These are phyloP conservation scores for Avena insularis DNA, from an alignment of 176 grass and related monocot genomes.

Conservation along the genomic window DNA sequence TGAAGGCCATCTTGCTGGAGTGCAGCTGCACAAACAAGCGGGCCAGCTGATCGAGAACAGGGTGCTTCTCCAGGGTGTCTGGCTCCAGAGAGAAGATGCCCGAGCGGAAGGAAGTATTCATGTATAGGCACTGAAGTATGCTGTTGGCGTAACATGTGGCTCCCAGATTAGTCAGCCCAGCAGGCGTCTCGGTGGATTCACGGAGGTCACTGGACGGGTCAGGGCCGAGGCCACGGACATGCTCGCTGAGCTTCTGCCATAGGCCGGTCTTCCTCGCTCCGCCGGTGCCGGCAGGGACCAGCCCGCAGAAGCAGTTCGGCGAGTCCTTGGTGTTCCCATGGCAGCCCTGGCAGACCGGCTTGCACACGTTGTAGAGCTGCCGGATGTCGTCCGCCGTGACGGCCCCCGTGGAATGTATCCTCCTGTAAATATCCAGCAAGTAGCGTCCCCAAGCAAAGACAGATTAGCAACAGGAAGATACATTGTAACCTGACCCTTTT, in stretches of 20 bases:
- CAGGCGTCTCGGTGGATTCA: slow-evolving; percentile 64
- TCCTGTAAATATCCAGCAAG: slow-evolving; percentile 56
- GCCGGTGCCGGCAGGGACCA: slow-evolving; percentile 63
- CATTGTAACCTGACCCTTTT: not conserved
- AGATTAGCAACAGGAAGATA: slow-evolving; percentile 13
- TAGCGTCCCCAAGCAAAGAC: slow-evolving; percentile 23
- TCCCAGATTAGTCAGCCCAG: slow-evolving; percentile 93
- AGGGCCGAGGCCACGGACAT: slow-evolving; percentile 65
- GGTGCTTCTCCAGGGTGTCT: slow-evolving; percentile 70
- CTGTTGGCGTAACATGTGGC: slow-evolving; percentile 98
- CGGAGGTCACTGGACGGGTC: slow-evolving; percentile 84
- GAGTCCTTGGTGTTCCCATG: slow-evolving; percentile 92
- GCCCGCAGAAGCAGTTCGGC: slow-evolving; percentile 93
- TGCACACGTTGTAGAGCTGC: slow-evolving; percentile 78
- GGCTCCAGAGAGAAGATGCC: slow-evolving; percentile 88
- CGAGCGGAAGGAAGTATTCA: slow-evolving; percentile 81
- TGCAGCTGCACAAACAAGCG: slow-evolving; percentile 82
- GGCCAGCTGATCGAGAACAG: slow-evolving; percentile 87
- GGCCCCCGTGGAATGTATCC: slow-evolving; percentile 74
- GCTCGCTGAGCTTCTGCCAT: slow-evolving; percentile 85
- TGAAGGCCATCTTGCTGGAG: slow-evolving; percentile 85
- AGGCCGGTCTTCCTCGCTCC: slow-evolving; percentile 71
- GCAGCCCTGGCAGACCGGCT: slow-evolving; percentile 75
- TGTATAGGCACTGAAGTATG: slow-evolving; percentile 98
- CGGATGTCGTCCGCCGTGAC: slow-evolving; percentile 64